Base-by-base conservation (phyloP, 1,284 basidiomycete genomes). In the Cryptococcus hybrid region DNA sequence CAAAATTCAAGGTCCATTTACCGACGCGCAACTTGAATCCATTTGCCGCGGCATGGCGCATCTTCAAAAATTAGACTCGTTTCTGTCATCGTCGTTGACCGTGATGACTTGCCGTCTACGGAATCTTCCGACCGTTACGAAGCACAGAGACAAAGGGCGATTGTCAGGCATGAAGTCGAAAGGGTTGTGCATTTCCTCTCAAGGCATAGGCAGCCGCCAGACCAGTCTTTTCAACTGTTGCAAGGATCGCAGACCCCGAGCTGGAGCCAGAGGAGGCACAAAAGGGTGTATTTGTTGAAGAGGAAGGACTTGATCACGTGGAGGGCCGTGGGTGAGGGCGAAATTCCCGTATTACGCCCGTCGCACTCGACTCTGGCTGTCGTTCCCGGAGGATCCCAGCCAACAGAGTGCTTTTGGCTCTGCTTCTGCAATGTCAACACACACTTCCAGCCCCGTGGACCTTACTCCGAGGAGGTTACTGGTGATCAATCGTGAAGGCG, bases 401-500 rank as follows among this genome's bases (percentile, higher is more conserved):
- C n/a, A 90, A 98, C 79, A 88, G 93, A 73, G 88, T 96, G 38
- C 84, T 99, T 56, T 88, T 86, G 11, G 92, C 92, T 2, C 84
- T 8, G 87, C 90, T 18, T 85, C 88, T 54, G 90, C 90, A 46
- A 94, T 99, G 90, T 85, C 55, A 12, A 55, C 59, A 12, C n/a
- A 56, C 58, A 78, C 78, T 37, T 45, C 62, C 37, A 81, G 85
- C 35, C 8, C 39, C 11, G 44, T 45, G 52, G 88, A 94, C 76
- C 83, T 95, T 57, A 91, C 90, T 5, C 93, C 96, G 1, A 80
- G 96, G 58, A 89, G 96, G 24, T 84, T 99, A 60, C 94, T 99
- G 88, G 89, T 99, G 74, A 98, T 99, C 78, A 97, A 94, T 75
- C 86, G 89, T 18, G 92, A 97, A 79, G 96, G 96, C 18, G 96